A percentile compares a stretch with the other conserved stretches of the same genome.
Evolutionary conservation across 2,329 filamentous ascomycete genomes (phyloP).

Genomic region (Bipolaris bicolor): DNA sequence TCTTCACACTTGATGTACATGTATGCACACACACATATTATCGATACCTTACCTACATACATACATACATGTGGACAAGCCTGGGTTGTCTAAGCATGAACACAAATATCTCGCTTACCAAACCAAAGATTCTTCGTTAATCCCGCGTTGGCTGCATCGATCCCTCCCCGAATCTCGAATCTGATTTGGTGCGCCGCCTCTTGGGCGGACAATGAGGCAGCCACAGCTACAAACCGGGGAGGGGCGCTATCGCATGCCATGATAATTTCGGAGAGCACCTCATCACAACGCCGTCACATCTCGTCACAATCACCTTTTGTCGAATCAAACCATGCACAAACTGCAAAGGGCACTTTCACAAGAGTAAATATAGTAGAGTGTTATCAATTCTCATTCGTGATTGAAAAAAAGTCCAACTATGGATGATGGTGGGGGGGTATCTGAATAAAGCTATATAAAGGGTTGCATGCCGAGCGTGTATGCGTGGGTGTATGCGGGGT

Average conservation of each 20-base stretch:
- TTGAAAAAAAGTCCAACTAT: neutral
- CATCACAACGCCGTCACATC: neutral
- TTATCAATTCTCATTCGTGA: neutral
- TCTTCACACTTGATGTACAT: neutral
- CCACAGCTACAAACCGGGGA: too few species aligned
- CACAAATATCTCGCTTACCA: too few species aligned
- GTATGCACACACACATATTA: too few species aligned
- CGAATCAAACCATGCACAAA: neutral
- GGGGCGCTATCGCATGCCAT: too few species aligned
- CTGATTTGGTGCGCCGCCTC: too few species aligned
- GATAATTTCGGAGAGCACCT: neutral
- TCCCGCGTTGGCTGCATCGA: too few species aligned
- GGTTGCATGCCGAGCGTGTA: neutral
- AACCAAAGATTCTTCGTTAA: too few species aligned
- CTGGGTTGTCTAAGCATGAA: too few species aligned
- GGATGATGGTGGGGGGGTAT: neutral
- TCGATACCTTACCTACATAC: neutral
- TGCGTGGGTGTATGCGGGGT: neutral
- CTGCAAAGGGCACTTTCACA: neutral
- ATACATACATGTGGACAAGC: neutral
- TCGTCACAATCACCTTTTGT: neutral
- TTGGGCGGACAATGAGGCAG: too few species aligned
- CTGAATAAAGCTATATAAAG: conserved; percentile 24
- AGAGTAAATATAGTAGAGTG: neutral
- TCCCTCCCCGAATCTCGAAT: too few species aligned